Base-by-base conservation (phyloP, 192 early-diverging fungal species). In the Globomyces pollinis-pini region DNA sequence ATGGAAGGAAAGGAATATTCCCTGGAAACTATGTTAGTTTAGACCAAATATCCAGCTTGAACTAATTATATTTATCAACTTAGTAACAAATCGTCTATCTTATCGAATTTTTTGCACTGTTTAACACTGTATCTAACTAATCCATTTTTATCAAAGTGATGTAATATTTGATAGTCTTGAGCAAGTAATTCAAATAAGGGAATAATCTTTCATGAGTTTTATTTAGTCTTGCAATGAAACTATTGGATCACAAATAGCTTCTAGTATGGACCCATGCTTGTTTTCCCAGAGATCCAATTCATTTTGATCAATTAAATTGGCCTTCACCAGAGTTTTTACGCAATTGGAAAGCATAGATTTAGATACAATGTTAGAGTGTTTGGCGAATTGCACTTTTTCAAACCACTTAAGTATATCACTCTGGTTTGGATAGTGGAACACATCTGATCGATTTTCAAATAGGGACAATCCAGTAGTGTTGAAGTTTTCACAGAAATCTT, bases 1-100 rank as follows among this genome's bases (percentile, higher is more conserved):
- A 82, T 33, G 86, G 83, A 26, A 60, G 56, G 18, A 64, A 68
- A 44, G 88, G 88, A 16, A 59, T 50, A 9, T 86, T 88, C 69
- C 87, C 87, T 15, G 84, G 75, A 21, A 88, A 88, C 60, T 85
- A 84, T 63, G 74, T 84, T 15, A 15, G 20, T 20, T 39, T 20
- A 39, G 20, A 39, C 0, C 38, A 20, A 20, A 15, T 20, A 39
- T 39, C 38, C 38, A 20, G 38, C 15, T 39, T 20, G 15, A 39
- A 20, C 38, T n/a, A 39, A 39, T 20, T 15, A 39, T 39, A 39
- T 39, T 39, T 39, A 39, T 39, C 15, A 20, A 39, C 15, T 20
- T n/a, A n/a, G n/a, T n/a, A n/a, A n/a, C n/a, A n/a, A n/a, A n/a
- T n/a, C n/a, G n/a, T n/a, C n/a, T n/a, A n/a, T n/a, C n/a, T n/a